Conservation (phyloP, 129 eudicot genomes). For the Cynara cardunculus region DNA sequence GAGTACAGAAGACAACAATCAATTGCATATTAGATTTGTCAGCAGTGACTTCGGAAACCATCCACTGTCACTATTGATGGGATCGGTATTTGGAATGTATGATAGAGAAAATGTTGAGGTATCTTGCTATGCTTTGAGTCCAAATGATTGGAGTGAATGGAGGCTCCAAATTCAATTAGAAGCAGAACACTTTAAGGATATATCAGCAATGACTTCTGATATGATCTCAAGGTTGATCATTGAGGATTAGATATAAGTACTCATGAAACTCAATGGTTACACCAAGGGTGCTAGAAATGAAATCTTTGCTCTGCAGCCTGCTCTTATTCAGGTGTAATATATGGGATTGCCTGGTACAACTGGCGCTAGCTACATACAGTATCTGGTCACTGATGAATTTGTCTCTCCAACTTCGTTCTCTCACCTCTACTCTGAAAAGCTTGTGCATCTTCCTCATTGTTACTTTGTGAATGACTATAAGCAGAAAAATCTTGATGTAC, state of each 20-base stretch:
- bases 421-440: slow-evolving; percentile 92
- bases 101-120: slow-evolving; percentile 73
- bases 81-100: slow-evolving; percentile 96
- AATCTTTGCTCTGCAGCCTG: slow-evolving; percentile 97
- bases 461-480: too few relatives aligned
- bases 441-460: too few relatives aligned
- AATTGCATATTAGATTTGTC: slow-evolving; percentile 80
- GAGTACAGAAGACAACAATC: slow-evolving; percentile 61
- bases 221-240: slow-evolving; percentile 73
- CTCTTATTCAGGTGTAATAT: slow-evolving; percentile 92
- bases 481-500: too few relatives aligned
- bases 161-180: slow-evolving; percentile 80
- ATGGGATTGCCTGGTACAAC: slow-evolving; percentile 99
- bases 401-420: too few relatives aligned
- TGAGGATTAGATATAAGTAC: slow-evolving; percentile 82
- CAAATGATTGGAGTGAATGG: slow-evolving; percentile 92
- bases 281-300: slow-evolving; percentile 99
- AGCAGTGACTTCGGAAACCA: slow-evolving; percentile 99
- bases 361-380: slow-evolving; percentile 88
- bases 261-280: slow-evolving; percentile 88
- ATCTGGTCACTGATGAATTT: too few relatives aligned
- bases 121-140: slow-evolving; percentile 91
- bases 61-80: slow-evolving; percentile 94
- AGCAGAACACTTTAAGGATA: slow-evolving; percentile 86
- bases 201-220: slow-evolving; percentile 89